A percentile compares a stretch with the other conserved stretches of the same genome.
These are phyloP conservation scores for Alternaria longipes DNA, from an alignment of 2,329 filamentous ascomycete genomes.

Conservation along the genomic window DNA sequence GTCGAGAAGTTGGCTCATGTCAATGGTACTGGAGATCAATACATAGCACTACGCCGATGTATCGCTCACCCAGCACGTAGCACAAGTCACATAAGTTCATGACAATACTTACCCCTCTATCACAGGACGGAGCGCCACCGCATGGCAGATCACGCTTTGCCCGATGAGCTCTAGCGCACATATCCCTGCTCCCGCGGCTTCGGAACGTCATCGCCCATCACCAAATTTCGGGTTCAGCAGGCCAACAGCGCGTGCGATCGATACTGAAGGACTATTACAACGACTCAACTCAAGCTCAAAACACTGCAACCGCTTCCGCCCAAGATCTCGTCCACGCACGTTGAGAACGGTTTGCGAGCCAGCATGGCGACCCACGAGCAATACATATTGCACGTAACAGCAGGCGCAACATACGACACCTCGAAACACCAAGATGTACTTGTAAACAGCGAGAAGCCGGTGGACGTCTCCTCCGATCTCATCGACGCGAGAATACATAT, in stretches of 20 bases:
- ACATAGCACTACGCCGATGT: too few relatives aligned
- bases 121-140: too few relatives aligned
- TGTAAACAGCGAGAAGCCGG: conserved; percentile 74
- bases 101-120: too few relatives aligned
- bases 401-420: conserved; percentile 78
- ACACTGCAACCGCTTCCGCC: too few relatives aligned
- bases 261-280: neutral
- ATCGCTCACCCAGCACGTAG: too few relatives aligned
- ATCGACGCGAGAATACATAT: conserved; percentile 76
- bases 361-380: conserved; percentile 62
- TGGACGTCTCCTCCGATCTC: conserved; percentile 69
- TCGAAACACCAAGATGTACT: conserved; percentile 76
- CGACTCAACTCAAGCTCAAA: neutral
- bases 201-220: conserved; percentile 23
- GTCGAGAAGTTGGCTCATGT: too few relatives aligned
- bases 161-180: neutral
- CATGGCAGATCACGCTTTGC: neutral
- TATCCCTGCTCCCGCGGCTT: conserved; percentile 12
- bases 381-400: conserved; percentile 83
- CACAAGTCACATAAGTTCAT: too few relatives aligned
- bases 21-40: too few relatives aligned
- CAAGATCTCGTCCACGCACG: accelerated
- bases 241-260: neutral
- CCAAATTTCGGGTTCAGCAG: conserved; percentile 14
- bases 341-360: neutral